phyloP scores from a whole-genome alignment of 2,329 filamentous ascomycete genomes.

The Pseudogymnoascus sp. region DNA sequence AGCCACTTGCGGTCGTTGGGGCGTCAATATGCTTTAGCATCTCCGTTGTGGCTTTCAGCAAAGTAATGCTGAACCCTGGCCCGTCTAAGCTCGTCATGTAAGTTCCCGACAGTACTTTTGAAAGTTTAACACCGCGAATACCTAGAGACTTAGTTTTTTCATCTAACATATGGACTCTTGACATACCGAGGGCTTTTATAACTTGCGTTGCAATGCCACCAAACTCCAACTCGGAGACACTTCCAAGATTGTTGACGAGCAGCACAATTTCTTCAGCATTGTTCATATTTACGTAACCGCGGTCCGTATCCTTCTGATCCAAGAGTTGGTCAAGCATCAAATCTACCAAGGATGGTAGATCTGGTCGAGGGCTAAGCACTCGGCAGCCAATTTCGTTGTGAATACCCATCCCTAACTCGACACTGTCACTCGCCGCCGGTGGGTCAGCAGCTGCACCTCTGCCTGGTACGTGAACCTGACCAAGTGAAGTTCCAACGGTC shows the following conservation, averaged over 20 bases:
- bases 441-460: no score
- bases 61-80: slow-evolving; percentile 46
- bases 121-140: slow-evolving; percentile 24
- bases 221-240: slow-evolving; percentile 34
- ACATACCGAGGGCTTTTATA: no score
- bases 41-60: slow-evolving; percentile 39
- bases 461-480: no score
- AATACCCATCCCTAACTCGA: slow-evolving; percentile 38
- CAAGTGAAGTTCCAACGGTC: no score
- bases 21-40: slow-evolving; percentile 9
- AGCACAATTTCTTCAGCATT: slow-evolving; percentile 19
- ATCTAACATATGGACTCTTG: no score
- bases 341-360: not conserved
- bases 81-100: slow-evolving; percentile 46
- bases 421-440: no score
- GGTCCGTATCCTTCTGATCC: no score
- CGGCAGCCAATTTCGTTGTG: slow-evolving; percentile 41
- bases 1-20: no score
- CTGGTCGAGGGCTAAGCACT: not conserved
- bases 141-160: no score
- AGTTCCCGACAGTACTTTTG: slow-evolving; percentile 37
- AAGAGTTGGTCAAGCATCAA: no score
- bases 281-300: slow-evolving; percentile 16
- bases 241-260: slow-evolving; percentile 18
- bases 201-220: slow-evolving; percentile 20